Evolutionary conservation across 1,284 basidiomycete genomes (phyloP), one percentile per base, ranked within the genome.

Genomic region (Vanrija sp.): DNA sequence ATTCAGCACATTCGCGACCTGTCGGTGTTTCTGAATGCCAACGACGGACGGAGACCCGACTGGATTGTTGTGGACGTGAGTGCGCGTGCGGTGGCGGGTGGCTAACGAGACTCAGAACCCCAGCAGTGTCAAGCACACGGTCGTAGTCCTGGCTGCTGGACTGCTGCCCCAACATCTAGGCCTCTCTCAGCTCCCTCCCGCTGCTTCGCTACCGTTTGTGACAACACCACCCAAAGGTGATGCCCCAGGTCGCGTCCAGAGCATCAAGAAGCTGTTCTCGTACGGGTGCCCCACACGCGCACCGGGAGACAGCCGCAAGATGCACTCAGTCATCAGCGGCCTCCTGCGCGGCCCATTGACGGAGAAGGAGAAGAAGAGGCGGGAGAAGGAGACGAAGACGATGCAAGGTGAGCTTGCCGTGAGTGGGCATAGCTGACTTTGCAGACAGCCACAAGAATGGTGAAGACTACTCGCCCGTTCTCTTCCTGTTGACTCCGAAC

Each of bases 241-340:
- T 10, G 22, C 68, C 14, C 39, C 50, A 0, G 53, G 72, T 1
- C 67, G 75, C 8, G 69, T 95, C 2, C 88, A 90, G 0, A 86
- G 89, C 63, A 83, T 96, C 43, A 79, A 85, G 2, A 82, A 82
- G 15, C 86, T 90, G 0, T 96, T 95, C 77, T 88, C 87, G 50
- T 89, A 94, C 75, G 89, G 88, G 4, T 90, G 87, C 62, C 93
- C 92, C 0, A 93, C 89, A 0, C 83, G 85, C 36, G 91, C 91
- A 0, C 91, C 92, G 0, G 93, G 93, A 1, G 92, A 96, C 60
- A 79, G 81, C 48, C 84, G 81, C 36, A 81, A 85, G 41, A 86
- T 96, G 83, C 87, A 90, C 65, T 89, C 87, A n/a, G 86, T 90
- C 19, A 78, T 93, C 25, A 83, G 84, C 62, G 77, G 84, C 0